phyloP scores from a whole-genome alignment of 2,329 filamentous ascomycete species.

The Epichloe uncinata region DNA sequence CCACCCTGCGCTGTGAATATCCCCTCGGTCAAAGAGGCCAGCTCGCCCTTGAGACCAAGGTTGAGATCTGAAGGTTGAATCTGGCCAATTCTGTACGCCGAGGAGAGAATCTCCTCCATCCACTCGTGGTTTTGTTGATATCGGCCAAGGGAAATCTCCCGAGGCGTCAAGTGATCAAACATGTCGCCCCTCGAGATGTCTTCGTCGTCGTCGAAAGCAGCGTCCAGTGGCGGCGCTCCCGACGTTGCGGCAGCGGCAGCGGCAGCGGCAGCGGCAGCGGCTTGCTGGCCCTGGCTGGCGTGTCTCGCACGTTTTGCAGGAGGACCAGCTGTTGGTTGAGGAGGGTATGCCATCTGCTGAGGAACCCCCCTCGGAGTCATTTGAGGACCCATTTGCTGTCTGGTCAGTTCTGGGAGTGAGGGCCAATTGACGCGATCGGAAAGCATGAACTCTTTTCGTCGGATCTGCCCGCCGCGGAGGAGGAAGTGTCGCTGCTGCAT shows the following conservation, averaged over 20 bases:
- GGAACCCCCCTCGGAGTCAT: slow-evolving; percentile 35
- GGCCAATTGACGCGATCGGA: slow-evolving; percentile 86
- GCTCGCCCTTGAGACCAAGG: slow-evolving; percentile 69
- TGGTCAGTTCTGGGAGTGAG: slow-evolving; percentile 48
- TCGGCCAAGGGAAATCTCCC: slow-evolving; percentile 74
- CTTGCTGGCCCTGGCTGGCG: slow-evolving; percentile 26
- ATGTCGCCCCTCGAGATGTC: slow-evolving; percentile 77
- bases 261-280: background rate
- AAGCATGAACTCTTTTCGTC: slow-evolving; percentile 89
- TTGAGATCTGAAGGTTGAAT: slow-evolving; percentile 82
- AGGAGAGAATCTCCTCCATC: slow-evolving; percentile 96
- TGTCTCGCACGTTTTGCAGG: slow-evolving; percentile 43
- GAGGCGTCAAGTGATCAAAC: slow-evolving; percentile 78
- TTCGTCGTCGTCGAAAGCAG: slow-evolving; percentile 69
- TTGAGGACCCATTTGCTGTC: slow-evolving; percentile 37
- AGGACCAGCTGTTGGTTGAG: slow-evolving; percentile 35
- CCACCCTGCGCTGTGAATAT: slow-evolving; percentile 58
- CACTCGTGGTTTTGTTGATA: slow-evolving; percentile 96
- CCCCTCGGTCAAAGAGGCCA: slow-evolving; percentile 69
- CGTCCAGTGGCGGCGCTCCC: slow-evolving; percentile 25
- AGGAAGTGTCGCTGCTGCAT: slow-evolving; percentile 51
- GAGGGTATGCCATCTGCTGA: slow-evolving; percentile 49
- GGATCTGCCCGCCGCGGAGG: slow-evolving; percentile 65
- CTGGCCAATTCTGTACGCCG: slow-evolving; percentile 72
- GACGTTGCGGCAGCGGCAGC: slow-evolving; percentile 15